Conservation (phyloP, 176 grass and related monocot genomes). For the Olyra latifolia region DNA sequence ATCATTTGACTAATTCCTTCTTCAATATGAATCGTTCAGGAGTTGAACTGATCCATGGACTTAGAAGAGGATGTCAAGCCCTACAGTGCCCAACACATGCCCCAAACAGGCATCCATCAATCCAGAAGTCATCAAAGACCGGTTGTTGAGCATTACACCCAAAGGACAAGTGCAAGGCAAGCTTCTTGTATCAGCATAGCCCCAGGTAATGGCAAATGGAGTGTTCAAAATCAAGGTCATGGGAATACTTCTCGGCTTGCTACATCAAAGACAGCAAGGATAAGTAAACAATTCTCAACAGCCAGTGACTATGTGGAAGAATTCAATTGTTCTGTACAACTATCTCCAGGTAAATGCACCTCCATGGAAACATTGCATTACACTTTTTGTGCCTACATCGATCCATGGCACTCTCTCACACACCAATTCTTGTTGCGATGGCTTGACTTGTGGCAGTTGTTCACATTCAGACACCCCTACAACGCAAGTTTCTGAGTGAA, state of each 20-base stretch:
- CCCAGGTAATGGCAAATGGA: too few relatives aligned
- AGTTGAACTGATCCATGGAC: not conserved
- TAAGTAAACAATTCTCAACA: constrained; percentile 5
- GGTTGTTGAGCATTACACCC: not conserved
- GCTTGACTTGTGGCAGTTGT: not conserved
- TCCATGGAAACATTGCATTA: not conserved
- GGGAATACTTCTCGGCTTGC: not conserved
- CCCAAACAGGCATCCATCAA: not conserved
- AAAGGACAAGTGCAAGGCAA: too few relatives aligned
- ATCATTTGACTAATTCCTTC: not conserved
- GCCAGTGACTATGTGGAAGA: not conserved
- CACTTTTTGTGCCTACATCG: not conserved
- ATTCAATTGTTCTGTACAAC: not conserved
- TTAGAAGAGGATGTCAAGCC: too few relatives aligned
- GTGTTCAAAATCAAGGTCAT: too few relatives aligned
- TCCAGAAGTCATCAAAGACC: not conserved
- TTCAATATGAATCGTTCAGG: not conserved
- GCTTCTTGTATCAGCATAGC: too few relatives aligned
- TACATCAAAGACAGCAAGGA: not conserved
- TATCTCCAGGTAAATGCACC: not conserved
- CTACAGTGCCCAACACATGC: not conserved
- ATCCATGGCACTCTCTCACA: too few relatives aligned
- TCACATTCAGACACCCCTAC: constrained; percentile 1
- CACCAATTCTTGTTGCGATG: too few relatives aligned
- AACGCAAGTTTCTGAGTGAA: constrained; percentile 1